A percentile compares a stretch with the other conserved stretches of the same genome.
phyloP scores from a whole-genome alignment of 2,329 filamentous ascomycete genomes.

The Thyridium curvatum region DNA sequence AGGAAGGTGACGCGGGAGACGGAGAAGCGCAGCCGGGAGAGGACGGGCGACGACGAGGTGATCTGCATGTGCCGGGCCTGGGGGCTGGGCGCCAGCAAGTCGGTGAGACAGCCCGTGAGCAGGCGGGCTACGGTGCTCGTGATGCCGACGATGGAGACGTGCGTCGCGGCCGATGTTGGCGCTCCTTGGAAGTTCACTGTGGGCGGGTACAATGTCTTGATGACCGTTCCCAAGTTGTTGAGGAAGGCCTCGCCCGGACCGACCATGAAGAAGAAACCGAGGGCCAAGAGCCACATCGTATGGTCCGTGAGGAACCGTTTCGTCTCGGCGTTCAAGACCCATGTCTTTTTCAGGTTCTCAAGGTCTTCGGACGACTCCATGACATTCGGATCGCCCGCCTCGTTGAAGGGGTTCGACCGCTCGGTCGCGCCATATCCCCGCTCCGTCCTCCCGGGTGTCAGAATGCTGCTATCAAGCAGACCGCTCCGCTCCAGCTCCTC shows the following conservation, averaged over 20 bases:
- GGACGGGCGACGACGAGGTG: constrained; percentile 17
- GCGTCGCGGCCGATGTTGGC: constrained; percentile 67
- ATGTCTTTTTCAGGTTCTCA: constrained; percentile 64
- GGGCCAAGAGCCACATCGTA: constrained; percentile 93
- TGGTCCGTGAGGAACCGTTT: constrained; percentile 75
- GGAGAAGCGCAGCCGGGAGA: constrained; percentile 32
- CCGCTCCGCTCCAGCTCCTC: constrained; percentile 89
- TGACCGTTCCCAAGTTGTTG: constrained; percentile 93
- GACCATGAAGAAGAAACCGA: constrained; percentile 87
- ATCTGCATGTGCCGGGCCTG: constrained; percentile 52
- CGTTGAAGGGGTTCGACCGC: constrained; percentile 27
- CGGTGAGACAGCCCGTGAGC: constrained; percentile 82
- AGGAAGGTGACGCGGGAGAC: constrained; percentile 79
- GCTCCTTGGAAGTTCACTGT: constrained; percentile 30
- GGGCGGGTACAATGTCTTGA: constrained; percentile 72
- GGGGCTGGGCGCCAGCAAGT: constrained; percentile 70
- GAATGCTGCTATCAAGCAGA: constrained; percentile 69
- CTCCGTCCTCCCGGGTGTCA: constrained; percentile 48
- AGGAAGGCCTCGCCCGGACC: constrained; percentile 97
- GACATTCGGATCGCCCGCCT: constrained; percentile 36
- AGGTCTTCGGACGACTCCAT: constrained; percentile 27
- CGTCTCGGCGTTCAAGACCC: constrained; percentile 88
- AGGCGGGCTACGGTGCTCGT: constrained; percentile 88
- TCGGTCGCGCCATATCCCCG: constrained; percentile 57
- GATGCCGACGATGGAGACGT: constrained; percentile 87